Percentiles rank a stretch among this genome's conserved stretches.
These are phyloP conservation scores for Saturnispora sanitii DNA, from an alignment of 805 yeast genomes.

Conservation along the genomic window DNA sequence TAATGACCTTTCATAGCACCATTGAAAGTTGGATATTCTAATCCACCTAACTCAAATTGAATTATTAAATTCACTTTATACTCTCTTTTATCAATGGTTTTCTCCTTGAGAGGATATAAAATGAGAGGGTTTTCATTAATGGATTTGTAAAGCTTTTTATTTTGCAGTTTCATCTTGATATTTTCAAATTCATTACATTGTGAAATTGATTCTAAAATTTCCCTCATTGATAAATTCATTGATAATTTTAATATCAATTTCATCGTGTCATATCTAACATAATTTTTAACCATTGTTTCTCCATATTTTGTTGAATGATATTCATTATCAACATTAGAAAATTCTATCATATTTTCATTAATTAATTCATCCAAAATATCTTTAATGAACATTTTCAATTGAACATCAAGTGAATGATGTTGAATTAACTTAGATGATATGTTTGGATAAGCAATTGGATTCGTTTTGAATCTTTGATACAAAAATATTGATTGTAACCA, in stretches of 20 bases:
- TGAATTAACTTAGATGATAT: conserved; percentile 25
- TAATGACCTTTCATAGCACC: conserved; percentile 32
- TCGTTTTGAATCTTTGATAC: conserved; percentile 60
- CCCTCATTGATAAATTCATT: conserved; percentile 11
- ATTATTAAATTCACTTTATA: conserved; percentile 35
- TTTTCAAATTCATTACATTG: conserved; percentile 32
- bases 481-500: conserved; percentile 68
- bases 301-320: conserved; percentile 34
- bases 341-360: conserved; percentile 24
- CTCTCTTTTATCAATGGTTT: conserved; percentile 19
- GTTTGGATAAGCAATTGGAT: conserved; percentile 63
- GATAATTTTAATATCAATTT: conserved; percentile 23
- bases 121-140: conserved; percentile 33
- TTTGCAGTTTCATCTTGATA: conserved; percentile 33
- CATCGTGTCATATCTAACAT: conserved; percentile 36
- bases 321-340: conserved; percentile 3
- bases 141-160: conserved; percentile 35
- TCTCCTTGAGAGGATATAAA: conserved; percentile 28
- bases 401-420: conserved; percentile 2
- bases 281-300: conserved; percentile 39
- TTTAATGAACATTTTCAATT: conserved; percentile 7
- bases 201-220: conserved; percentile 24
- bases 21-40: conserved; percentile 35
- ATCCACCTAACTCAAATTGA: conserved; percentile 43
- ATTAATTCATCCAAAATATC: conserved; percentile 26